A percentile compares a stretch with the other conserved stretches of the same genome.
Evolutionary conservation across 2,329 filamentous ascomycete species (phyloP).

Genomic region (Colletotrichum chrysophilum): DNA sequence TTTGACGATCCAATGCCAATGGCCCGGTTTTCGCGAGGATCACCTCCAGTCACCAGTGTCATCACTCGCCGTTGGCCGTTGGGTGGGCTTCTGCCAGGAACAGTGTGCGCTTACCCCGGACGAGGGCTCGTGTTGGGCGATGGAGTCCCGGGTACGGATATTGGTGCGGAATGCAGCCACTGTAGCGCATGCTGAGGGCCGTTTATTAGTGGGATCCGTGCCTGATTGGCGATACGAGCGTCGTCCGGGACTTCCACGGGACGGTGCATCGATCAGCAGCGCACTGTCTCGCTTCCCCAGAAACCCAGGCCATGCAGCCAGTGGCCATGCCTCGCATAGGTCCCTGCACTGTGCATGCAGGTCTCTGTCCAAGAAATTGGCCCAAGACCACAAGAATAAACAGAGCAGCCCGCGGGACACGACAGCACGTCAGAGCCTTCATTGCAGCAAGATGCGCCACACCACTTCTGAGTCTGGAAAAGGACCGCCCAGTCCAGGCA

Average conservation of each 20-base stretch:
- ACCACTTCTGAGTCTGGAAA: not conserved
- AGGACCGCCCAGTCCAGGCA: not conserved
- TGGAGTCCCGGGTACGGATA: not conserved
- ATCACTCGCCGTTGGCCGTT: not conserved
- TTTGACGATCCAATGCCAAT: not conserved
- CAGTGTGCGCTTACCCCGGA: conserved; percentile 1
- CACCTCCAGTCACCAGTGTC: not conserved
- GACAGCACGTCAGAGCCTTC: conserved; percentile 8
- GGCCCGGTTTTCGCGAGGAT: not conserved
- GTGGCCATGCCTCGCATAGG: not conserved
- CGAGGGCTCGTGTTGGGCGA: conserved; percentile 15
- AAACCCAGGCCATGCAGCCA: not conserved
- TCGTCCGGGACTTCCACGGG: not conserved
- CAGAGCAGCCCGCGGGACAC: not conserved
- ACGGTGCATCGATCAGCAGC: not conserved
- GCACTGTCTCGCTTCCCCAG: not conserved
- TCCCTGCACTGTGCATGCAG: conserved; percentile 15
- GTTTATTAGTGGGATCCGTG: conserved; percentile 3
- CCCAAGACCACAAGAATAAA: conserved; percentile 1
- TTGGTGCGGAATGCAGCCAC: conserved; percentile 14
- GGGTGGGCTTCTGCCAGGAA: conserved; percentile 10
- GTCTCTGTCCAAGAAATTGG: not conserved
- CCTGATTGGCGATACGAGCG: conserved; percentile 6
- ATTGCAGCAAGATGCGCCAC: not conserved
- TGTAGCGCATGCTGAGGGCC: conserved; percentile 1